Evolutionary conservation across 2,329 filamentous ascomycete genomes (phyloP), one percentile per base, ranked within the genome.

Genomic region (Pyrenochaeta sp.): DNA sequence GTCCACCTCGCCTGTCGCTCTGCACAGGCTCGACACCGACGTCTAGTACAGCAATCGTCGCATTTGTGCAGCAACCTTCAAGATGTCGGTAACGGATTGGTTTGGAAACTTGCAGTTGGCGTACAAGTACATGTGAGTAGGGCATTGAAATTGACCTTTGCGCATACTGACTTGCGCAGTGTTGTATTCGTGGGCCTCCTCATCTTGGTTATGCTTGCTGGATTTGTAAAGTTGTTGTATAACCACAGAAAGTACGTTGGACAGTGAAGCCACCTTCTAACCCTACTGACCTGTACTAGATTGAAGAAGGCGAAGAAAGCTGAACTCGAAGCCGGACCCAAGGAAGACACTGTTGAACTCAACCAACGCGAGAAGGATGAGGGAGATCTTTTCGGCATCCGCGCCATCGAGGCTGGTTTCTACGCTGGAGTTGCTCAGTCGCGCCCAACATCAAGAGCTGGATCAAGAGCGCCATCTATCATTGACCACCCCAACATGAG

Each of bases 381-480:
- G 41, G 69, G 69, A 11, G 69, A 73, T 36, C 55, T 72, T 2
- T 72, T 73, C 37, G 69, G 69, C 32, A 57, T 72, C 29, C 67
- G 71, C n/a, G 70, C 71, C 42, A 68, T 73, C 22, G 71, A 73
- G 53, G 69, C 70, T 24, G 71, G 70, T n/a, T 73, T 69, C 54
- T 72, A 61, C 35, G 71, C 67, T 32, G 70, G 71, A 35, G 67
- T 73, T 8, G 61, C 66, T 18, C 70, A 73, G 38, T 73, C 71
- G 17, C 66, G 68, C 29, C 69, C 69, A 15, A 63, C 59, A 8
- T 72, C 69, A 47, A 61, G 65, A 58, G 61, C 67, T 11, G 61
- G 60, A 49, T 72, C 19, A 44, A 51, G 15, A 45, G 49, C 14
- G 59, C 15, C 53, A 52, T 20, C 60, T 62, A 21, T 53, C 57